These are phyloP conservation scores for Juncus inflexus DNA, from an alignment of 176 grass and related monocot species.

Conservation along the genomic window DNA sequence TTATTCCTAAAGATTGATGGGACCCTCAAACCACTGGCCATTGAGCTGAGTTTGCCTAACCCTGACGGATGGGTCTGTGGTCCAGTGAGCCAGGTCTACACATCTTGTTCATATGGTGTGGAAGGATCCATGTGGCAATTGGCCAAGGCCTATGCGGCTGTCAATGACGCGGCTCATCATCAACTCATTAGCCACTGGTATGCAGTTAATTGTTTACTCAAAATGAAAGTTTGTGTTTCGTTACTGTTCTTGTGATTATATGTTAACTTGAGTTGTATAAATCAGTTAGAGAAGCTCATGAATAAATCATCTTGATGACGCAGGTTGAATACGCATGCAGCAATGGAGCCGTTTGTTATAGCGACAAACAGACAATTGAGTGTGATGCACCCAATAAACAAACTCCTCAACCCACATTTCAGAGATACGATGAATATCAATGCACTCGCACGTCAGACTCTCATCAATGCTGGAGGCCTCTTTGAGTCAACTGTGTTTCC, in stretches of 20 bases:
- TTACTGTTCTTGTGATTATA: background rate
- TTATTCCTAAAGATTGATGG: slow-evolving; percentile 57
- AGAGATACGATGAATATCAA: slow-evolving; percentile 84
- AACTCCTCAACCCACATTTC: slow-evolving; percentile 71
- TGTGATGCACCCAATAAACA: slow-evolving; percentile 65
- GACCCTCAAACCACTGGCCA: slow-evolving; percentile 53
- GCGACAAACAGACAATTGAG: slow-evolving; percentile 66
- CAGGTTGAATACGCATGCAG: slow-evolving; percentile 78
- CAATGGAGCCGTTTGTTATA: slow-evolving; percentile 80
- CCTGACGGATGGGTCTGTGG: slow-evolving; percentile 26
- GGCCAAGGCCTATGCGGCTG: slow-evolving; percentile 83
- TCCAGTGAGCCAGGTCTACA: slow-evolving; percentile 64
- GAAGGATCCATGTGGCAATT: slow-evolving; percentile 66
- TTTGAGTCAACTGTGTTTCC: slow-evolving; percentile 73
- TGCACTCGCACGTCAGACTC: slow-evolving; percentile 68
- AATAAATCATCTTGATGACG: background rate
- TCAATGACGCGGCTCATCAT: slow-evolving; percentile 81
- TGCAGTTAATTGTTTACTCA: background rate
- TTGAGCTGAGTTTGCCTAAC: slow-evolving; percentile 65
- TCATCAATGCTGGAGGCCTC: slow-evolving; percentile 80
- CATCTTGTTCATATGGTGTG: slow-evolving; percentile 39
- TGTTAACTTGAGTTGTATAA: background rate
- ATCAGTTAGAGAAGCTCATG: background rate
- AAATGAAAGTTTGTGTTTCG: too few relatives aligned
- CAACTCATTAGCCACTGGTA: slow-evolving; percentile 93